Percentiles rank a stretch among this genome's conserved stretches.
Conservation (phyloP, 768 basidiomycete genomes). For the Wakefieldia striispora region DNA sequence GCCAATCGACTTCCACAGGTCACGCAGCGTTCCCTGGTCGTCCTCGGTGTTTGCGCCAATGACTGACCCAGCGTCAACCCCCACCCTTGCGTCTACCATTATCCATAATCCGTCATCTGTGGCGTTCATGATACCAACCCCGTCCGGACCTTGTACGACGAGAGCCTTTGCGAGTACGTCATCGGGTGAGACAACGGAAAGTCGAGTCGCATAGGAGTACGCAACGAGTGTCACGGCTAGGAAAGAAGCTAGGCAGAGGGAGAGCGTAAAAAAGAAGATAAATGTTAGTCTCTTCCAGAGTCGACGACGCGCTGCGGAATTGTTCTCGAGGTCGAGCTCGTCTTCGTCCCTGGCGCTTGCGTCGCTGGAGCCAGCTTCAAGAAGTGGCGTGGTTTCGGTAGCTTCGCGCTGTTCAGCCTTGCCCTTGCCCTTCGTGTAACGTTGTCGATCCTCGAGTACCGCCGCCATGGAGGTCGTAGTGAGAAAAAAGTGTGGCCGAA, state of each 20-base stretch:
- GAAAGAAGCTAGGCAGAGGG: constrained; percentile 45
- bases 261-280: constrained; percentile 60
- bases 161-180: constrained; percentile 56
- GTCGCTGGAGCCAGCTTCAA: constrained; percentile 23
- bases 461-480: constrained; percentile 21
- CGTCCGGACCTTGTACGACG: constrained; percentile 57
- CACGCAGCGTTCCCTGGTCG: constrained; percentile 43
- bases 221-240: constrained; percentile 50
- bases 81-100: constrained; percentile 52
- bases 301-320: constrained; percentile 19
- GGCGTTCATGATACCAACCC: constrained; percentile 59
- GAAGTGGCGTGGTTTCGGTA: constrained; percentile 32
- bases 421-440: constrained; percentile 25
- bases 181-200: constrained; percentile 52
- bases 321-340: constrained; percentile 20
- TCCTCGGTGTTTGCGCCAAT: constrained; percentile 51
- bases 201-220: constrained; percentile 63
- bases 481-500: not conserved
- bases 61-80: constrained; percentile 64
- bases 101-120: constrained; percentile 64
- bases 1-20: constrained; percentile 64
- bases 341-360: constrained; percentile 18
- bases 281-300: constrained; percentile 35
- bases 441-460: constrained; percentile 13
- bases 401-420: constrained; percentile 22